These are phyloP conservation scores for Candida hungchunana DNA, from an alignment of 805 yeast genomes.

Conservation along the genomic window DNA sequence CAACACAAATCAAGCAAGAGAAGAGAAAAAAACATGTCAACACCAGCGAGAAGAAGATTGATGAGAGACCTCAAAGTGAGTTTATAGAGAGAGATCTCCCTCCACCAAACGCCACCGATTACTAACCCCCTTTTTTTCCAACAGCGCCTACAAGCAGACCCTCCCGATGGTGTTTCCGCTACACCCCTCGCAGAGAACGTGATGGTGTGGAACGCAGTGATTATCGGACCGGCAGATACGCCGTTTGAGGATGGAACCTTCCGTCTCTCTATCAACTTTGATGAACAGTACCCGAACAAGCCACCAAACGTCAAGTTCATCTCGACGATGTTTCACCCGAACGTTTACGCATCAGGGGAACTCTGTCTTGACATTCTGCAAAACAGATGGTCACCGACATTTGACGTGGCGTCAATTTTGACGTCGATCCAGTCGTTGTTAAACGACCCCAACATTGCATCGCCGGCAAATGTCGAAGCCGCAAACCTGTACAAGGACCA, in stretches of 20 bases:
- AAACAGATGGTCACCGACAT: slow-evolving; percentile 98
- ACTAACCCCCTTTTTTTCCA: slow-evolving; percentile 3
- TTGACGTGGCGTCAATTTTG: slow-evolving; percentile 91
- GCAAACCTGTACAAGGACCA: slow-evolving; percentile 95
- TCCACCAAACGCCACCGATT: not conserved
- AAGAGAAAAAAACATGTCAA: slow-evolving; percentile 60
- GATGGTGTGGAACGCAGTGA: slow-evolving; percentile 97
- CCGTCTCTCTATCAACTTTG: slow-evolving; percentile 78
- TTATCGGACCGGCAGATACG: slow-evolving; percentile 95
- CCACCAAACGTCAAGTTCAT: slow-evolving; percentile 92
- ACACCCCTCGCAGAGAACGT: slow-evolving; percentile 96
- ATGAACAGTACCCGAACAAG: slow-evolving; percentile 95
- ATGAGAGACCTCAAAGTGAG: slow-evolving; percentile 95
- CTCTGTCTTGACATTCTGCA: slow-evolving; percentile 93
- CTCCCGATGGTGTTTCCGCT: slow-evolving; percentile 97
- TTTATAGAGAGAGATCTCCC: too few species aligned
- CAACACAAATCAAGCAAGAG: not conserved
- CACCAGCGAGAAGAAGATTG: slow-evolving; percentile 97
- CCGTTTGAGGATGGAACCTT: slow-evolving; percentile 99
- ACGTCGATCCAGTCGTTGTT: slow-evolving; percentile 89
- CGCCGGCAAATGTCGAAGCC: slow-evolving; percentile 98
- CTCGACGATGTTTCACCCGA: slow-evolving; percentile 96
- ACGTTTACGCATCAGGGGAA: slow-evolving; percentile 93
- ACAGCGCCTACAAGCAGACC: slow-evolving; percentile 93
- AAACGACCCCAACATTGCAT: slow-evolving; percentile 93